Percentiles rank a stretch among this genome's conserved stretches.
Evolutionary conservation across 768 basidiomycete species (phyloP).

Genomic region (Psilocybe tampanensis): DNA sequence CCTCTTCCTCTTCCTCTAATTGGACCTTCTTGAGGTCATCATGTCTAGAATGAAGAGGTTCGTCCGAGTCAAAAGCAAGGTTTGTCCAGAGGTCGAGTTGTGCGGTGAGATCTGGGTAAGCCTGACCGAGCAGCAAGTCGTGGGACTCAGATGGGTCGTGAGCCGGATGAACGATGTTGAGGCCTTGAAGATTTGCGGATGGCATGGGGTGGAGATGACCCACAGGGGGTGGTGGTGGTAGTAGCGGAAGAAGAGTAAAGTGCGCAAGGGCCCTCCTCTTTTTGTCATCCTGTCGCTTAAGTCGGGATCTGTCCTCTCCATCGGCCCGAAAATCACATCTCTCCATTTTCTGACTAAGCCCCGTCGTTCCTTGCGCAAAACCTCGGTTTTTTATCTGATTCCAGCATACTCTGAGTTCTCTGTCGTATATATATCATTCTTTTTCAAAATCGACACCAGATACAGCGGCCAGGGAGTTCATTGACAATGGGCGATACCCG

Average conservation of each 20-base stretch:
- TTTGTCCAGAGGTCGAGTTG: slow-evolving; percentile 87
- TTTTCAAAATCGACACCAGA: too few relatives aligned
- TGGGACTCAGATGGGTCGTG: slow-evolving; percentile 43
- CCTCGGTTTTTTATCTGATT: not conserved
- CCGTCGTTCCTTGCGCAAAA: not conserved
- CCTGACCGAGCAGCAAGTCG: slow-evolving; percentile 62
- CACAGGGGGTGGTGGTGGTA: slow-evolving; percentile 6
- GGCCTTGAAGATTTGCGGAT: slow-evolving; percentile 70
- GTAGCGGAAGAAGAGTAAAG: slow-evolving; percentile 12
- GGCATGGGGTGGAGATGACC: slow-evolving; percentile 41
- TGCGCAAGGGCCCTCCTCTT: slow-evolving; percentile 1
- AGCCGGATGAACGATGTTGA: slow-evolving; percentile 75
- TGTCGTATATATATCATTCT: not conserved
- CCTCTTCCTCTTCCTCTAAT: slow-evolving; percentile 52
- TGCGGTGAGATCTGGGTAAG: slow-evolving; percentile 74
- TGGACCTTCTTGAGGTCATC: slow-evolving; percentile 36
- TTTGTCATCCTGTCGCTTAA: slow-evolving; percentile 12
- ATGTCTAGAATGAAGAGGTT: slow-evolving; percentile 45
- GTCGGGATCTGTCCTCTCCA: slow-evolving; percentile 15
- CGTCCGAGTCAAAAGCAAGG: slow-evolving; percentile 78
- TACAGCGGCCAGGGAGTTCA: too few relatives aligned
- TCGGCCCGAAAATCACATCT: slow-evolving; percentile 21
- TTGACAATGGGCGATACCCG: too few relatives aligned
- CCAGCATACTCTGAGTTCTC: not conserved
- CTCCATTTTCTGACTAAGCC: slow-evolving; percentile 17